Conservation (phyloP, 345 rosid species). For the Nasturtium officinale region DNA sequence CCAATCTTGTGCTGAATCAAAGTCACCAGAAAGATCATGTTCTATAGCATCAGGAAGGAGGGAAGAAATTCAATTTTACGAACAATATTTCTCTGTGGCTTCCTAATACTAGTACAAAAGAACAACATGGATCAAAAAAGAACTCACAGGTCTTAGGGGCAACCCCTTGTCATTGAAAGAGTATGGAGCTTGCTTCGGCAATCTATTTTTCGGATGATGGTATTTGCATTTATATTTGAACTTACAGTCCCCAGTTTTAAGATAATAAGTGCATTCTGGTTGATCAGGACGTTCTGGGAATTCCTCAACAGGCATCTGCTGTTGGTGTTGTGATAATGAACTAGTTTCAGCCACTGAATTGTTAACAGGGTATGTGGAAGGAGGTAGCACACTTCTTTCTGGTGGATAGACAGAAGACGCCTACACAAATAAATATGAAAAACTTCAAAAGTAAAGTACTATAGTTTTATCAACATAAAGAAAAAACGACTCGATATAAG, state of each 20-base stretch:
- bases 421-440: slow-evolving; percentile 50
- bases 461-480: slow-evolving; percentile 19
- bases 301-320: slow-evolving; percentile 60
- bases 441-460: slow-evolving; percentile 7
- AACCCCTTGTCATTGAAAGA: slow-evolving; percentile 87
- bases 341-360: slow-evolving; percentile 51
- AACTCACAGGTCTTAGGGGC: slow-evolving; percentile 96
- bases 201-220: slow-evolving; percentile 81
- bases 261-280: slow-evolving; percentile 80
- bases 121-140: slow-evolving; percentile 1
- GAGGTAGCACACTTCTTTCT: slow-evolving; percentile 57
- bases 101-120: not conserved
- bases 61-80: not conserved
- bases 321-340: slow-evolving; percentile 58
- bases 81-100: slow-evolving; percentile 5
- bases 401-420: slow-evolving; percentile 62
- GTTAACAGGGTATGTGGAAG: slow-evolving; percentile 55
- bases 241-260: slow-evolving; percentile 96
- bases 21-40: slow-evolving; percentile 18
- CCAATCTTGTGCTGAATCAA: not conserved
- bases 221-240: slow-evolving; percentile 87
- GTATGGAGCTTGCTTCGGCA: slow-evolving; percentile 56
- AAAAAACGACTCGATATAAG: not conserved
- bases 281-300: slow-evolving; percentile 96
- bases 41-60: slow-evolving; percentile 20